Evolutionary conservation across 495 filamentous ascomycete species (phyloP), one percentile per base, ranked within the genome.

Genomic region (Pyrenula aspistea): DNA sequence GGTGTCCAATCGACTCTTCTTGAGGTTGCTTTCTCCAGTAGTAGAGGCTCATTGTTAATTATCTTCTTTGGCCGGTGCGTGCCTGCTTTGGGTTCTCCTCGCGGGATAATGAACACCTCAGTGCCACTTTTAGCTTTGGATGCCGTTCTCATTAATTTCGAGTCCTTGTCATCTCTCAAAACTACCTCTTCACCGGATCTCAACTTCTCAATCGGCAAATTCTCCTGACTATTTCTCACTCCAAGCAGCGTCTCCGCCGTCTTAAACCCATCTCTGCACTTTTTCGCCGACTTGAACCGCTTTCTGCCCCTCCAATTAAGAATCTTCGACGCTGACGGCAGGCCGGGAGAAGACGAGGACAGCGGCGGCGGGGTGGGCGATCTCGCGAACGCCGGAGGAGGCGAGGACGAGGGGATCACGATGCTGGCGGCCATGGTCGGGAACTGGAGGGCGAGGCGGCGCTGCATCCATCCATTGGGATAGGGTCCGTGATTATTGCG

Each of bases 1-100:
- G 74, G 74, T n/a, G 74, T 77, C 74, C 74, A 77, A 57, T 77
- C 68, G 54, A 68, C 22, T 24, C 72, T 66, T 52, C 74, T 52
- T 20, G 50, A 8, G 22, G 19, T 21, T 10, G 50, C 50, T 20
- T 52, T 52, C 19, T 52, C 50, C 4, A 52, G 50, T 10, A 20
- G 19, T 8, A 52, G 22, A 52, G 50, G 50, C 19, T 52, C 50
- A 24, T 21, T 20, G 50, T 52, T 19, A 4, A 24, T 52, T 4
- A 10, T 8, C 19, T 24, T 52, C 50, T 21, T 20, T 19, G 50
- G 8, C 50, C 22, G 10, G 8, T 4, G 19, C 10, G 8, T 8
- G 19, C 8, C 4, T 4, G 8, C 50, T 52, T 52, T 52, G 50
- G 22, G 19, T 52, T 15, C 31, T 42, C 31, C 31, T 52, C 50